Base-by-base conservation (phyloP, 768 basidiomycete species). In the Sarcomyxa edulis region DNA sequence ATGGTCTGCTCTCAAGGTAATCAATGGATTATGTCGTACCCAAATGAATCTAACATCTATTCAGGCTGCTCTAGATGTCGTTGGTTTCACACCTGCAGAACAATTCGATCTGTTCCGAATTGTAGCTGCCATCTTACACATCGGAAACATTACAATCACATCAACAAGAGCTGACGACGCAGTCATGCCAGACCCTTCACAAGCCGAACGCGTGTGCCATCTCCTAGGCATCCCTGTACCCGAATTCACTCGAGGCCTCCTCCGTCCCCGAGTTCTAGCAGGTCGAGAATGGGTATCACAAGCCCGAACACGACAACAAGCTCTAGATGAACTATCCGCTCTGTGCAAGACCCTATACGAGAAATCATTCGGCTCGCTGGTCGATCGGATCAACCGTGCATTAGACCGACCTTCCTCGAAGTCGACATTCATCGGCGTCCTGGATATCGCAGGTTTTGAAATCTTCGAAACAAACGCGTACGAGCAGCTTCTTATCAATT, bases 381-480 rank as follows among this genome's bases (percentile, higher is more conserved):
- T 99, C 16, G 95, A 97, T 48, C 76, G 92, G 24, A 89, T 99
- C 59, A 99, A 99, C 58, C 78, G 79, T 20, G 94, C 94, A 1
- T 72, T 99, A 3, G 95, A 97, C 53, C 78, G 95, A 3, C 95
- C 95, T 2, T 84, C 88, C 3, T 84, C 84, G 29, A 89, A 94
- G 63, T 79, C 85, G 6, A 87, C 88, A 2, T 99, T 97, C 60
- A 98, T 99, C 44, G 96, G 96, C 29, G 96, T 99, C 7, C 75
- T 99, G 22, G 96, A 99, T 76, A 99, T 99, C 37, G 96, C 96
- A 6, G 96, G 96, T 7, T 99, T 99, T 63, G 96, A 99, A 61
- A 99, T 99, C 45, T 89, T 90, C 64, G 86, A 88, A 39, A 71
- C 84, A 51, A 97, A 97, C 58, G 85, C 85, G 7, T 99, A 97